Conservation (phyloP, 257 asterid species). For the Solanum ahanhuiri region DNA sequence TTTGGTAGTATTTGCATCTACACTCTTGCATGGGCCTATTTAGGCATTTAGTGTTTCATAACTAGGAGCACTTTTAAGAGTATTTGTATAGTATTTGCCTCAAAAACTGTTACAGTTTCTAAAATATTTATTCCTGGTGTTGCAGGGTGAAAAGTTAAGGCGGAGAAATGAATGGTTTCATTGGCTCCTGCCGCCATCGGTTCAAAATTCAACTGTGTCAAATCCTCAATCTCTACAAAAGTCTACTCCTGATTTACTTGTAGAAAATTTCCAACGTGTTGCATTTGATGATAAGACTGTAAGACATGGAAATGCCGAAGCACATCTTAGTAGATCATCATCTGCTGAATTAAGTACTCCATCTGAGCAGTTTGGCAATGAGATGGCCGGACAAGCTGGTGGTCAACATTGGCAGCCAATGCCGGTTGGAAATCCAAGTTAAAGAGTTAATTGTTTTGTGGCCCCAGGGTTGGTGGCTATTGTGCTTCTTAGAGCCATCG, state of each 20-base stretch:
- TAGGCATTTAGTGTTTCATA: too few relatives aligned
- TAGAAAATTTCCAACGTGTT: slow-evolving; percentile 23
- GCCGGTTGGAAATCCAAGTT: not conserved
- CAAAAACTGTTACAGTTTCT: not conserved
- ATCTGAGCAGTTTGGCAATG: not conserved
- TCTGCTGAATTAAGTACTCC: slow-evolving; percentile 22
- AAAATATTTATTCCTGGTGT: not conserved
- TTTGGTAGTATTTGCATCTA: not conserved
- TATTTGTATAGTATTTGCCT: not conserved
- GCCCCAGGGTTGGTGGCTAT: not conserved
- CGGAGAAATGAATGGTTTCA: slow-evolving; percentile 45
- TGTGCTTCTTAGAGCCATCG: not conserved
- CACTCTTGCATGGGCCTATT: not conserved
- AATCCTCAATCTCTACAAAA: slow-evolving; percentile 25
- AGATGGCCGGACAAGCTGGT: not conserved
- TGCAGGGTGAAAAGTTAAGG: slow-evolving; percentile 64
- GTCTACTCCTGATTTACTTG: slow-evolving; percentile 24
- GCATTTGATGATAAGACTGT: slow-evolving; percentile 26
- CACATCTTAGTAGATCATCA: slow-evolving; percentile 17
- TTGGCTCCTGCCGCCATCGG: slow-evolving; percentile 43
- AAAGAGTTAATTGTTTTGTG: not conserved
- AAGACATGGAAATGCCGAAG: slow-evolving; percentile 3
- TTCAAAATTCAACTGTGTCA: slow-evolving; percentile 9
- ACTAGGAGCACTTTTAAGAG: not conserved
- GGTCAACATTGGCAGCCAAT: not conserved